Evolutionary conservation across 306 rosid species (phyloP), one percentile per base, ranked within the genome.

Genomic region (Mimosa bimucronata): DNA sequence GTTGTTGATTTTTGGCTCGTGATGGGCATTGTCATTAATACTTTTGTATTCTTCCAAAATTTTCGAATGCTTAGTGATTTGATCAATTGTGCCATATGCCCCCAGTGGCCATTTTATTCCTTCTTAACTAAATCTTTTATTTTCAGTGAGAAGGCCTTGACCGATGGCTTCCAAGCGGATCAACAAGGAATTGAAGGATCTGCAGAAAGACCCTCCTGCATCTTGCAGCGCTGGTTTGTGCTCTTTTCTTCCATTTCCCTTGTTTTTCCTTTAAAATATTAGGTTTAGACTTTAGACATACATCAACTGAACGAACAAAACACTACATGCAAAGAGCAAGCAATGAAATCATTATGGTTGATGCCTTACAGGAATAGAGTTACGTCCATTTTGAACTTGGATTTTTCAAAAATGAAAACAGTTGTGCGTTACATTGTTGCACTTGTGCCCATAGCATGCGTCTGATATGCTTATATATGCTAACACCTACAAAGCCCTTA

Each of bases 201-300:
- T 90, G 64, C 89, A 90, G 82, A 90, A 81, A 79, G 94, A 90
- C 38, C 91, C 94, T 70, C 94, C 91, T 73, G 86, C 79, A 25
- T 90, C 90, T 23, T 88, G 94, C 82, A 88, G 91, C 40, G 94
- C 94, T 62, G 94, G 94, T 90, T 67, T 82, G 78, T 78, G 41
- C 71, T 40, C 19, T 53, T 34, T 64, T 11, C 55, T 66, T 37
- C 28, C 2, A 9, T 25, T 38, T 48, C n/a, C 40, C n/a, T 3
- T 19, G 4, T 71, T 68, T 71, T 41, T 11, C 34, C 46, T 46
- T 14, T 31, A 12, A 15, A 37, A 6, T 34, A 38, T 21, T 23
- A 14, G 9, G 52, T 57, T 15, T 26, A 12, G 26, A 7, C 53
- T 57, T 15, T 26, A 12, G 26, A 7, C 68, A 25, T 25, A 4